phyloP scores from a whole-genome alignment of 495 filamentous ascomycete genomes.

The Ramalina peruviana region DNA sequence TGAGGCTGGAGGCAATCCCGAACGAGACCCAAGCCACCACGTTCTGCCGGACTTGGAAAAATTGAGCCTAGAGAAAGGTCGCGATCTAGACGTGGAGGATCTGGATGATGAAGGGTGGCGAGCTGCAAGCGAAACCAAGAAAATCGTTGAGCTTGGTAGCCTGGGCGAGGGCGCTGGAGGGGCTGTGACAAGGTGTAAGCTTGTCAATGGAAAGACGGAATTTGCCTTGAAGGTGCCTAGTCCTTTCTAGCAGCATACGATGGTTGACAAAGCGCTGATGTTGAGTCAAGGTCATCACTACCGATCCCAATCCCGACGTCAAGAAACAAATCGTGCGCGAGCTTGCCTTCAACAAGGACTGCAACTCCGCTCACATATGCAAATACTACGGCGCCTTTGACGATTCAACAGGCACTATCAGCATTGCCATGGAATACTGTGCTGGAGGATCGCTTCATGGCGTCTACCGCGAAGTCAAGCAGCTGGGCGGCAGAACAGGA shows the following conservation, averaged over 20 bases:
- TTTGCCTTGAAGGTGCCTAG: conserved; percentile 84
- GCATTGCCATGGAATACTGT: conserved; percentile 98
- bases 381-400: conserved; percentile 96
- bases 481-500: conserved; percentile 82
- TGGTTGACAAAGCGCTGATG: background rate
- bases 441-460: conserved; percentile 90
- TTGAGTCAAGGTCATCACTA: conserved; percentile 72
- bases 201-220: conserved; percentile 82
- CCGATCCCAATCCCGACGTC: conserved; percentile 91
- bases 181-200: conserved; percentile 78
- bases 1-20: conserved; percentile 57
- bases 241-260: background rate
- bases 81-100: conserved; percentile 78
- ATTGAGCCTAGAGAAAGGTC: conserved; percentile 63
- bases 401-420: conserved; percentile 83
- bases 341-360: conserved; percentile 93
- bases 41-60: conserved; percentile 60
- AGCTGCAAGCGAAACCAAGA: conserved; percentile 75
- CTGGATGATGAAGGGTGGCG: conserved; percentile 91
- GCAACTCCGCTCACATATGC: conserved; percentile 86
- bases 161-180: conserved; percentile 92
- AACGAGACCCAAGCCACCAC: conserved; percentile 56
- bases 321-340: conserved; percentile 96
- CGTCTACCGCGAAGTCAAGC: conserved; percentile 94
- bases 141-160: conserved; percentile 77